Percentiles rank a stretch among this genome's conserved stretches.
Conservation (phyloP, 2,329 filamentous ascomycete genomes). For the Botrytis pseudocinerea region DNA sequence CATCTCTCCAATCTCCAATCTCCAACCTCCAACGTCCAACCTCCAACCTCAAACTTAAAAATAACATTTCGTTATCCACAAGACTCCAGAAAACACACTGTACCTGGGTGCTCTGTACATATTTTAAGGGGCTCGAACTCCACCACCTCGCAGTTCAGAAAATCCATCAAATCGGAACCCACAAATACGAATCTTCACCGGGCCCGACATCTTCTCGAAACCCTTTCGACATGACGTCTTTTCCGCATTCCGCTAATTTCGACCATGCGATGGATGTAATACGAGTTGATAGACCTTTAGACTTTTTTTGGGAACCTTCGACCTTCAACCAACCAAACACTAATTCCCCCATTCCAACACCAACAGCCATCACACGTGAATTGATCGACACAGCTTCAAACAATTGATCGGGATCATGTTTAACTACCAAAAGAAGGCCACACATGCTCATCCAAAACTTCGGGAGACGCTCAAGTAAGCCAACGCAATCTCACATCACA, state of each 20-base stretch:
- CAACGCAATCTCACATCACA: not conserved
- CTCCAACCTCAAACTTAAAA: constrained; percentile 8
- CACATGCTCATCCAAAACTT: not conserved
- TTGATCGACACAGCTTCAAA: constrained; percentile 1
- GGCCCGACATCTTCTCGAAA: constrained; percentile 7
- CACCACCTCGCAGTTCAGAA: not conserved
- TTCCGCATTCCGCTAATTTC: constrained; percentile 7
- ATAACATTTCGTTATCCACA: constrained; percentile 2
- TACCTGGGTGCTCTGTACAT: not conserved
- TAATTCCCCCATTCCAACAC: not conserved
- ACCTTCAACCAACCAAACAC: not conserved
- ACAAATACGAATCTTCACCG: constrained; percentile 1
- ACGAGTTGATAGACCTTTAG: not conserved
- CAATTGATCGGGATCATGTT: not conserved
- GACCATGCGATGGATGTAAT: not conserved
- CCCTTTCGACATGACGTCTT: constrained; percentile 18
- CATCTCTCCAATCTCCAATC: too few species aligned
- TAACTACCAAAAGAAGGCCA: not conserved
- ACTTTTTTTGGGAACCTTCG: not conserved
- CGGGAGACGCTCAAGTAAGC: not conserved
- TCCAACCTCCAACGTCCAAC: too few species aligned
- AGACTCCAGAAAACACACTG: not conserved
- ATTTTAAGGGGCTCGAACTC: constrained; percentile 10
- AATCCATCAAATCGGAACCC: constrained; percentile 9
- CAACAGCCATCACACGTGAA: not conserved